Base-by-base conservation (phyloP, 1,284 basidiomycete species). In the Moesziomyces parantarcticus region DNA sequence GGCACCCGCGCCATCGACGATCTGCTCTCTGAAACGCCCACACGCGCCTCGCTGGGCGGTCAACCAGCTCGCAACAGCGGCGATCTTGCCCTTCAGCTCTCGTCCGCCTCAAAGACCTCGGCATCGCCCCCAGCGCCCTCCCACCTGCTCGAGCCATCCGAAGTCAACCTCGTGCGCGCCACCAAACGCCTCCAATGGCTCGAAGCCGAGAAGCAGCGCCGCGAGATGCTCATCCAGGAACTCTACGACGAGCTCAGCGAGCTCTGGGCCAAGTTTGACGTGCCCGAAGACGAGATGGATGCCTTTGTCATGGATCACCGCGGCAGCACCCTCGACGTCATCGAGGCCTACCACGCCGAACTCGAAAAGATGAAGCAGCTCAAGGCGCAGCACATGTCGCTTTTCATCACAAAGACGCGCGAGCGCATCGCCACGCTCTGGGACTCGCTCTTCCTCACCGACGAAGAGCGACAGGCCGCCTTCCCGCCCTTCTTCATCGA, bases 291-390 rank as follows among this genome's bases (percentile, higher is more conserved):
- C 20, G 82, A 81, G 54, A 80, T 83, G 77, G 82, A 82, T 20
- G 78, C 73, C 2, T 83, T 83, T 45, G 82, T 83, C 41, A 69
- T 76, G 58, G 76, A 75, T 25, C 75, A 83, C 61, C 86, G 90
- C 42, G 94, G 94, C 1, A 91, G 89, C 73, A 93, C 91, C 10
- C 89, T 90, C 49, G 88, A 88, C 11, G 89, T 89, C 7, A 88
- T 94, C 21, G 85, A 86, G 57, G 89, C 90, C 13, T 99, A 99
- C 80, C 91, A 95, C 76, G 88, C 89, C 50, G 97, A 99, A 84
- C 86, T 97, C 39, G 91, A 92, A 60, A 88, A 95, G 58, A 95
- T 98, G 90, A 86, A 93, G 22, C 90, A 92, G 78, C 85, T 97
- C 54, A 95, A 95, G 85, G 87, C 91, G 52, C 91, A 94, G 75